Conservation (phyloP, 2,329 filamentous ascomycete species). For the Dactylellina sp. region DNA sequence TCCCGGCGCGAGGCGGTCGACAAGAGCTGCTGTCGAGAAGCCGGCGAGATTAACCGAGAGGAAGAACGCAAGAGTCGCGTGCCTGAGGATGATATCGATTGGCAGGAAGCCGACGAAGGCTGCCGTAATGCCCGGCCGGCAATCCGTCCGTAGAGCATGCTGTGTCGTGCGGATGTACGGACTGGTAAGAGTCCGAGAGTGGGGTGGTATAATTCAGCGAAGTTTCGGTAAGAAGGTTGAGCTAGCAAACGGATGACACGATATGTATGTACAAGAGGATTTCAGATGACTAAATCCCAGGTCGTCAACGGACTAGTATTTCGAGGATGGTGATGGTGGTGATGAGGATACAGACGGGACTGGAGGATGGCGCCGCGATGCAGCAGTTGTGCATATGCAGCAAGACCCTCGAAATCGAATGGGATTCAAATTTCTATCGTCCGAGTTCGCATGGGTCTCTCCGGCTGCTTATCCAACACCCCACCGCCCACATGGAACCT, state of each 20-base stretch:
- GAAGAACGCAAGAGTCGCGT: conserved; percentile 31
- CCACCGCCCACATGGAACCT: conserved; percentile 43
- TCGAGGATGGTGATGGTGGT: background rate
- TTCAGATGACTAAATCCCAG: background rate
- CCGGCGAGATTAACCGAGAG: conserved; percentile 21
- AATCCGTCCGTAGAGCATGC: conserved; percentile 48
- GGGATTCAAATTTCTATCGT: conserved; percentile 39
- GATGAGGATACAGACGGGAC: too few relatives aligned
- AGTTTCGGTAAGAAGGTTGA: background rate
- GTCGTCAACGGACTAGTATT: too few relatives aligned
- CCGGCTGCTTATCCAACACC: conserved; percentile 53
- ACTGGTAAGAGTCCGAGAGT: too few relatives aligned
- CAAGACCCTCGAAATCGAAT: conserved; percentile 1
- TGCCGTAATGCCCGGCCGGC: conserved; percentile 47
- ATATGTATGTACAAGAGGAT: conserved; percentile 26
- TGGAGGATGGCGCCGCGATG: conserved; percentile 30
- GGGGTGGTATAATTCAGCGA: conserved; percentile 2
- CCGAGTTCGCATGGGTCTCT: conserved; percentile 36
- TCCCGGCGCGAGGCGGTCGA: conserved; percentile 30
- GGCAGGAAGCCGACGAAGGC: conserved; percentile 10
- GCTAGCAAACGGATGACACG: background rate
- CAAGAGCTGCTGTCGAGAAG: conserved; percentile 25
- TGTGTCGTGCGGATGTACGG: conserved; percentile 16
- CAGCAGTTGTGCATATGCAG: conserved; percentile 29
- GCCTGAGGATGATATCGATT: conserved; percentile 15